Conservation (phyloP, 1,284 basidiomycete genomes). For the Moesziomyces antarcticus region DNA sequence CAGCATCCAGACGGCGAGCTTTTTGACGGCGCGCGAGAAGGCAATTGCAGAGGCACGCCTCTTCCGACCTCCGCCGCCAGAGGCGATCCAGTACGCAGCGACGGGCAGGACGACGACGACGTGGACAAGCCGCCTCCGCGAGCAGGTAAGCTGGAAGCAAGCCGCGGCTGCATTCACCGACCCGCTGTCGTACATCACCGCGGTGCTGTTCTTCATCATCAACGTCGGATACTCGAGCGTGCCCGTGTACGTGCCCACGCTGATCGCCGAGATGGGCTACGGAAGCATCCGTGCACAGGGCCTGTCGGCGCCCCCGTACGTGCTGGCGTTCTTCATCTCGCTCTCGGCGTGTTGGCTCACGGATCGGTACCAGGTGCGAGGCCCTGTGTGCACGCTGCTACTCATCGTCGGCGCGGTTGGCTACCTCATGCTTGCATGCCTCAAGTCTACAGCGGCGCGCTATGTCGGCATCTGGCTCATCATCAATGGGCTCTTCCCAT, state of each 20-base stretch:
- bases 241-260: conserved; percentile 63
- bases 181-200: conserved; percentile 53
- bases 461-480: conserved; percentile 55
- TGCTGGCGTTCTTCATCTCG: conserved; percentile 55
- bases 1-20: conserved; percentile 46
- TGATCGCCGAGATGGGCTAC: conserved; percentile 61
- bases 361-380: conserved; percentile 52
- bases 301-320: conserved; percentile 55
- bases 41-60: conserved; percentile 56
- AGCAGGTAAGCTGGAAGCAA: conserved; percentile 28
- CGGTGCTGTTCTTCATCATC: conserved; percentile 56
- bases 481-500: conserved; percentile 56
- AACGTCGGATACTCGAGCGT: conserved; percentile 62
- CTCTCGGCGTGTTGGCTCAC: conserved; percentile 32
- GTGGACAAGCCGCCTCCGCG: conserved; percentile 3
- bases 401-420: conserved; percentile 49
- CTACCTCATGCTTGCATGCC: conserved; percentile 58
- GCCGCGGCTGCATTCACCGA: conserved; percentile 47
- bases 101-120: neutral
- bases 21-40: conserved; percentile 55
- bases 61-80: conserved; percentile 32
- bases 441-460: conserved; percentile 28
- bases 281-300: conserved; percentile 52
- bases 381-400: conserved; percentile 50
- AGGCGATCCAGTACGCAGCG: neutral